A percentile compares a stretch with the other conserved stretches of the same genome.
These are phyloP conservation scores for Sporothrix mexicana DNA, from an alignment of 2,329 filamentous ascomycete genomes.

Conservation along the genomic window DNA sequence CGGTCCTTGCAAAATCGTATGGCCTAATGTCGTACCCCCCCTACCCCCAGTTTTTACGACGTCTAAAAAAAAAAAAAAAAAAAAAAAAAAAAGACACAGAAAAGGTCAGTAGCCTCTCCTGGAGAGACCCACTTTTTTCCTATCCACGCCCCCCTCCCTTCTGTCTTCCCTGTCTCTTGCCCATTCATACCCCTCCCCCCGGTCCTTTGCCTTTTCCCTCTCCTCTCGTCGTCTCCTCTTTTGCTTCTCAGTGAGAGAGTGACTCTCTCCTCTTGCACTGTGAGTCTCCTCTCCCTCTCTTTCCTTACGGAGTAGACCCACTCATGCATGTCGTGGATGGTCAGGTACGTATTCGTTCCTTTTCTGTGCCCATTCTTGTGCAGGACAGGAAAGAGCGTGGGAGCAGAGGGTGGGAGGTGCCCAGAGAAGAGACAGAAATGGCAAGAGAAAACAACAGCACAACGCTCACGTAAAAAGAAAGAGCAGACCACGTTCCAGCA, in stretches of 20 bases:
- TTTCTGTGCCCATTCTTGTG: slow-evolving; percentile 11
- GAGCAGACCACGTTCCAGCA: slow-evolving; percentile 20
- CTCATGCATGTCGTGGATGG: slow-evolving; percentile 35
- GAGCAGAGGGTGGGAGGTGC: neutral
- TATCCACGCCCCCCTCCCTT: slow-evolving; percentile 25
- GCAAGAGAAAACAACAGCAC: slow-evolving; percentile 3
- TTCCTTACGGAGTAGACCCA: slow-evolving; percentile 22
- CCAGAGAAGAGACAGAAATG: neutral
- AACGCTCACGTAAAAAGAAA: neutral
- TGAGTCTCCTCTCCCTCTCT: neutral
- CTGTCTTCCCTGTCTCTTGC: neutral
- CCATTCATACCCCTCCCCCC: slow-evolving; percentile 24
- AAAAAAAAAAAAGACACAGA: slow-evolving; percentile 20
- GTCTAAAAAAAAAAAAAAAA: slow-evolving; percentile 19
- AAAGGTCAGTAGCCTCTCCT: slow-evolving; percentile 18
- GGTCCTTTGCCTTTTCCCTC: slow-evolving; percentile 22
- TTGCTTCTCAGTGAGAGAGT: neutral
- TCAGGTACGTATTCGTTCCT: slow-evolving; percentile 32
- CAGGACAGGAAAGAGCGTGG: slow-evolving; percentile 14
- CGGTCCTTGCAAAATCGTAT: slow-evolving; percentile 34
- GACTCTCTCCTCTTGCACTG: too few relatives aligned
- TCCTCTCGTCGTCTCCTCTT: neutral
- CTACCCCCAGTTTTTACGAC: slow-evolving; percentile 29
- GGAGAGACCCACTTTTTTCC: neutral
- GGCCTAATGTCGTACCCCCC: slow-evolving; percentile 33